Evolutionary conservation across 306 rosid genomes (phyloP).

Genomic region (Arachis stenosperma): DNA sequence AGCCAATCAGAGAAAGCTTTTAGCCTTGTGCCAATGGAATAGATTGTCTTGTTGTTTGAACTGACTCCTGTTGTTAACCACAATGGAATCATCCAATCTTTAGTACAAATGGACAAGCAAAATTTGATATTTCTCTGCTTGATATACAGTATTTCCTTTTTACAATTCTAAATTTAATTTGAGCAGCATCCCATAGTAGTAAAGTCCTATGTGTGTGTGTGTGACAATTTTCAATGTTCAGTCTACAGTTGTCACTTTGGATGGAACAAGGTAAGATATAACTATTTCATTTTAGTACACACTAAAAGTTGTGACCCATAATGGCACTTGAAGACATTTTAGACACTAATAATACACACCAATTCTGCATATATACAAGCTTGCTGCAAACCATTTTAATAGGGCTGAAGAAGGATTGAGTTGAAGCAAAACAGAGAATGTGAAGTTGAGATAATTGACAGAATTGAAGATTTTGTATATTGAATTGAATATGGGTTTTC

Average conservation of each 20-base stretch:
- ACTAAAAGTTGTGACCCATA: not conserved
- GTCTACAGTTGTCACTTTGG: too few species aligned
- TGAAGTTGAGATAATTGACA: too few species aligned
- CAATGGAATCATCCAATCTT: slow-evolving; percentile 26
- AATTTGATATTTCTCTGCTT: slow-evolving; percentile 8
- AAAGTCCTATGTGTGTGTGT: not conserved
- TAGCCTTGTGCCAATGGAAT: slow-evolving; percentile 83
- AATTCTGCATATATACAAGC: not conserved
- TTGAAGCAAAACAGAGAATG: too few species aligned
- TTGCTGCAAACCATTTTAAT: not conserved
- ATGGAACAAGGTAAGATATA: not conserved
- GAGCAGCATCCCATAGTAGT: not conserved
- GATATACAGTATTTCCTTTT: not conserved
- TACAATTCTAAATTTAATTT: not conserved
- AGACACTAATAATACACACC: too few species aligned
- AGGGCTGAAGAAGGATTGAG: too few species aligned
- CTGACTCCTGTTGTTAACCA: slow-evolving; percentile 55
- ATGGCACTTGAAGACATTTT: not conserved
- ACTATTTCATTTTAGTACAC: not conserved
- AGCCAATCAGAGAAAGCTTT: slow-evolving; percentile 99
- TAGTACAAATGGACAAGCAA: slow-evolving; percentile 12
- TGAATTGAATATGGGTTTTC: too few species aligned
- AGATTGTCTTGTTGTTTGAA: slow-evolving; percentile 56
- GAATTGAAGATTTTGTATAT: too few species aligned
- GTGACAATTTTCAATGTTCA: too few species aligned